A percentile compares a stretch with the other conserved stretches of the same genome.
phyloP scores from a whole-genome alignment of 352 stramenopile species.

The Pythium periplocum region DNA sequence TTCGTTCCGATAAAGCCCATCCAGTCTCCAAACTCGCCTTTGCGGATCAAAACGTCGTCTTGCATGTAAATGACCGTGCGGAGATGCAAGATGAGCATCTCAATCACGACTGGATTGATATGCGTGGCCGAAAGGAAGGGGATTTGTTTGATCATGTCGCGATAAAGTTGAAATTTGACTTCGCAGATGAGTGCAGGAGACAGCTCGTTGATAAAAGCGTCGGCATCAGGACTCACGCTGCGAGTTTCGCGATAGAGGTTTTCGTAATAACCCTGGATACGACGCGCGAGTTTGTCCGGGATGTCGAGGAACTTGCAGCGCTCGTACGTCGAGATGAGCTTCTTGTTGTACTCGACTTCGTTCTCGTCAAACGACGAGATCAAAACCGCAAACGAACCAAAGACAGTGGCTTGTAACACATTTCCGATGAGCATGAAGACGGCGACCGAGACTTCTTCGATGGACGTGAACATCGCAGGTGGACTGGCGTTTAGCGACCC shows the following conservation, averaged over 20 bases:
- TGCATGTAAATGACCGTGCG: conserved; percentile 78
- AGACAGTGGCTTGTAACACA: conserved; percentile 61
- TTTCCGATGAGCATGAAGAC: conserved; percentile 74
- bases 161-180: conserved; percentile 75
- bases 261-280: conserved; percentile 65
- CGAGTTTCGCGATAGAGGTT: conserved; percentile 67
- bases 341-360: conserved; percentile 64
- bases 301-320: conserved; percentile 64
- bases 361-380: conserved; percentile 70
- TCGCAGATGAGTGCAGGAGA: conserved; percentile 66
- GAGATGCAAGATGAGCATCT: conserved; percentile 70
- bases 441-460: conserved; percentile 50
- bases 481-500: conserved; percentile 62
- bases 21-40: conserved; percentile 78
- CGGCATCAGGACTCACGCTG: conserved; percentile 50
- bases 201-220: conserved; percentile 74
- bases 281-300: conserved; percentile 35
- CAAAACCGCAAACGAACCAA: conserved; percentile 53
- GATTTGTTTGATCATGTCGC: conserved; percentile 77
- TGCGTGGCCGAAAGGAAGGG: conserved; percentile 63
- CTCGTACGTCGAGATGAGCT: conserved; percentile 58
- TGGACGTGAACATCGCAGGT: conserved; percentile 39
- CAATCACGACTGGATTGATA: conserved; percentile 63
- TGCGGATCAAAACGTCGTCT: conserved; percentile 72
- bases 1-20: conserved; percentile 81